Evolutionary conservation across 306 rosid species (phyloP).

Genomic region (Benincasa hispida): DNA sequence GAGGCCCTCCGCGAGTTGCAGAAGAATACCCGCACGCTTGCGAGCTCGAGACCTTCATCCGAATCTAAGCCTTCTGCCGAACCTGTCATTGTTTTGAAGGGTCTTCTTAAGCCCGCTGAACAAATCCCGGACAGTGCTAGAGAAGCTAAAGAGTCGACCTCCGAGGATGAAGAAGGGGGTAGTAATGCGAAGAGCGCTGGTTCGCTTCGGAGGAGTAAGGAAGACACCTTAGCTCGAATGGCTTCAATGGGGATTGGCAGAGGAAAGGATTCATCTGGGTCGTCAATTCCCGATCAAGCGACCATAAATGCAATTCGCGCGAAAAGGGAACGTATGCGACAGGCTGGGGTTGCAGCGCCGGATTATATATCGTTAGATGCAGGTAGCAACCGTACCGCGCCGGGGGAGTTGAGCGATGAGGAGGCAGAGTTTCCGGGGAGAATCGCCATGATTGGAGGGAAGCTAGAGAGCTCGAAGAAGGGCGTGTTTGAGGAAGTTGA

Average conservation of each 20-base stretch:
- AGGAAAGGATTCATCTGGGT: slow-evolving; percentile 29
- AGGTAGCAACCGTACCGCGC: slow-evolving; percentile 81
- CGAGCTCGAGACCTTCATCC: slow-evolving; percentile 36
- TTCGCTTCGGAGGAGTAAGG: slow-evolving; percentile 17
- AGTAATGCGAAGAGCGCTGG: slow-evolving; percentile 5
- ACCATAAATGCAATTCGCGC: slow-evolving; percentile 67
- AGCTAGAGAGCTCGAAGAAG: slow-evolving; percentile 47
- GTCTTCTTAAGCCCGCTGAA: slow-evolving; percentile 47
- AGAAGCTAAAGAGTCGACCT: slow-evolving; percentile 20
- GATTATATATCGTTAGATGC: slow-evolving; percentile 79
- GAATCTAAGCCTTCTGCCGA: slow-evolving; percentile 56
- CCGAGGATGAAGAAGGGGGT: slow-evolving; percentile 23
- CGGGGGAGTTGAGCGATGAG: slow-evolving; percentile 84
- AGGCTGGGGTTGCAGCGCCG: slow-evolving; percentile 51
- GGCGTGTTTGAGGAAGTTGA: slow-evolving; percentile 88
- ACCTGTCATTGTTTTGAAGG: slow-evolving; percentile 56
- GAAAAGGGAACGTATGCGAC: slow-evolving; percentile 59
- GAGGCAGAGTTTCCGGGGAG: slow-evolving; percentile 70
- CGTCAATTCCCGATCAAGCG: slow-evolving; percentile 47
- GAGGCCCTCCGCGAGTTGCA: slow-evolving; percentile 88
- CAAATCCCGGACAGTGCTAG: slow-evolving; percentile 12
- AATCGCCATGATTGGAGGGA: slow-evolving; percentile 76
- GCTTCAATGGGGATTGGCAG: slow-evolving; percentile 45
- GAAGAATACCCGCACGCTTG: slow-evolving; percentile 86
- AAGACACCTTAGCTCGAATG: slow-evolving; percentile 31